Evolutionary conservation across 352 stramenopile genomes (phyloP).

Genomic region (Globisporangium middletonii): DNA sequence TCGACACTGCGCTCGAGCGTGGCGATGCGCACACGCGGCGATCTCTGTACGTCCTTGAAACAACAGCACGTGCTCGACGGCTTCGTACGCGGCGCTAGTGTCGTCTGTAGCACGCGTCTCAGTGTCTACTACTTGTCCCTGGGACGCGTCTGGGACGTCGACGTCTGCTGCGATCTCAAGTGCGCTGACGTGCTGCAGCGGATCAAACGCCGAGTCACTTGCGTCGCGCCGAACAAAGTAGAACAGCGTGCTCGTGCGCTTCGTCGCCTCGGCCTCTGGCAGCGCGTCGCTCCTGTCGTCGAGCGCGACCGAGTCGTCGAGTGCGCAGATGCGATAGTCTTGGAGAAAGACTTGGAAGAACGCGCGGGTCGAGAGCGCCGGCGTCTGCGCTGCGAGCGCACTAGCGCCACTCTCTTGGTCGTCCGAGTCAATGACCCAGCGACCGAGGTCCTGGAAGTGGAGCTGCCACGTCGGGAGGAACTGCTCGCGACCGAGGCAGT

Average conservation of each 20-base stretch:
- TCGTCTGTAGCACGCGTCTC: neutral
- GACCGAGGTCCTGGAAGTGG: conserved; percentile 46
- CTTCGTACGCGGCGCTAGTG: neutral
- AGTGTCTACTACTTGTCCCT: neutral
- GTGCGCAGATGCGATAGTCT: conserved; percentile 18
- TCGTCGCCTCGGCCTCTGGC: neutral
- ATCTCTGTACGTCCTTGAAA: conserved; percentile 2
- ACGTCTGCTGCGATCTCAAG: conserved; percentile 24
- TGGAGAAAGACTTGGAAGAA: conserved; percentile 31
- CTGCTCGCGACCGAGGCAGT: conserved; percentile 39
- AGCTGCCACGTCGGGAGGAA: conserved; percentile 44
- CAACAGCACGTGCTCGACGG: conserved; percentile 6
- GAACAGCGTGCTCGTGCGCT: neutral
- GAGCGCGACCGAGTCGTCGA: conserved; percentile 3
- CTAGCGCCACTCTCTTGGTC: neutral
- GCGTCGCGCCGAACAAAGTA: neutral
- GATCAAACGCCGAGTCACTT: conserved; percentile 18
- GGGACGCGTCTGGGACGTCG: neutral
- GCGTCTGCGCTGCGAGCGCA: neutral
- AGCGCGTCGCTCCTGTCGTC: neutral
- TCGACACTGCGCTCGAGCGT: no score
- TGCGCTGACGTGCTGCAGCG: conserved; percentile 24
- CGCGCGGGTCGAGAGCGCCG: neutral
- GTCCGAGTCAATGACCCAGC: conserved; percentile 20
- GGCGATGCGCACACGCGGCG: neutral